A percentile compares a stretch with the other conserved stretches of the same genome.
phyloP scores from a whole-genome alignment of 306 rosid species.

The Canavalia ensiformis region DNA sequence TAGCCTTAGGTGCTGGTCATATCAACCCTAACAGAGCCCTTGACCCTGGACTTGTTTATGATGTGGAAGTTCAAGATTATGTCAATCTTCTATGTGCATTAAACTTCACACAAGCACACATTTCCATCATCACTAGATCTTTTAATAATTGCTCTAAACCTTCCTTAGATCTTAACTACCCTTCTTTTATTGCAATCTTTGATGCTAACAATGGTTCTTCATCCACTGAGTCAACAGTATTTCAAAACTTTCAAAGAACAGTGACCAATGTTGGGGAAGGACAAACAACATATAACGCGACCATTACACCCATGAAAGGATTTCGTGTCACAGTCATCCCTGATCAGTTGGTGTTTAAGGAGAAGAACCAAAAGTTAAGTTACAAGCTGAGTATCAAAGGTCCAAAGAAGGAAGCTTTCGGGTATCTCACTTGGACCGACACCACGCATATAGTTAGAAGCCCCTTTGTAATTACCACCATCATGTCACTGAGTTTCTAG shows the following conservation, averaged over 20 bases:
- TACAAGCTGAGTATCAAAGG: constrained; percentile 59
- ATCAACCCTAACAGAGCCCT: constrained; percentile 69
- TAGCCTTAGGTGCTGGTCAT: constrained; percentile 46
- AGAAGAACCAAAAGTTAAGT: constrained; percentile 53
- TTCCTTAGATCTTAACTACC: constrained; percentile 55
- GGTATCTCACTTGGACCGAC: constrained; percentile 69
- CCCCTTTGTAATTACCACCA: constrained; percentile 61
- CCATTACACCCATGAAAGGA: constrained; percentile 52
- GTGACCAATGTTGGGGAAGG: constrained; percentile 66
- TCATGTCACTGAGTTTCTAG: too few species aligned
- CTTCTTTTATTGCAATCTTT: constrained; percentile 67
- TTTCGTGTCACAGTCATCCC: constrained; percentile 55
- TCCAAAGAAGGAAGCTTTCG: constrained; percentile 41
- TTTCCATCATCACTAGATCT: constrained; percentile 57
- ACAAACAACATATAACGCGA: constrained; percentile 52
- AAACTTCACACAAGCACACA: constrained; percentile 57
- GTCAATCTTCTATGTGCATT: constrained; percentile 73
- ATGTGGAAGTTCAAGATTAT: constrained; percentile 55
- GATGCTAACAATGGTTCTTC: neutral
- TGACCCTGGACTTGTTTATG: constrained; percentile 47
- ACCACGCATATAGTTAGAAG: constrained; percentile 57
- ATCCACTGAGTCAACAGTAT: neutral
- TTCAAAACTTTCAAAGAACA: constrained; percentile 56
- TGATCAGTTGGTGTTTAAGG: constrained; percentile 48
- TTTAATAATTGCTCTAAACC: constrained; percentile 48